Conservation (phyloP, 2,329 filamentous ascomycete species). For the Neonectria hederae region DNA sequence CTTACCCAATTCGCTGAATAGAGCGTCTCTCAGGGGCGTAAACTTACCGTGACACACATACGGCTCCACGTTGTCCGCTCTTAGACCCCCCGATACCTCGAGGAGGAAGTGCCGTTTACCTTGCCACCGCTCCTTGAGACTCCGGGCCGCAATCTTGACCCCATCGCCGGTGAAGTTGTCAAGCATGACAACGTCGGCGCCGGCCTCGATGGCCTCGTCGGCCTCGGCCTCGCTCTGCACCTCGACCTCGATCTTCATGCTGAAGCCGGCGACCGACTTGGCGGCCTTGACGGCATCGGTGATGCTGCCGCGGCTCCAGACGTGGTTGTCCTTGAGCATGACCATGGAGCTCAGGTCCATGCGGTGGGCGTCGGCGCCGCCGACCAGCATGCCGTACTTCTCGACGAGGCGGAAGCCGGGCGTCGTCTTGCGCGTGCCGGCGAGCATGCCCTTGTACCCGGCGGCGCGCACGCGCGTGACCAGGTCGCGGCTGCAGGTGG, state of each 20-base stretch:
- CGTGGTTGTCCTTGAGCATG: slow-evolving; percentile 99
- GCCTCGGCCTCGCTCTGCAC: slow-evolving; percentile 89
- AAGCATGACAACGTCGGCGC: slow-evolving; percentile 96
- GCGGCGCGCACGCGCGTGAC: slow-evolving; percentile 65
- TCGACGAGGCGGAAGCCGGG: slow-evolving; percentile 95
- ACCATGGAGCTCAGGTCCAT: slow-evolving; percentile 95
- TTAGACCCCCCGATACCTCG: slow-evolving; percentile 92
- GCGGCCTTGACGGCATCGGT: slow-evolving; percentile 85
- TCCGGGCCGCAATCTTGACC: slow-evolving; percentile 77
- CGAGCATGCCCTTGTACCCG: slow-evolving; percentile 85
- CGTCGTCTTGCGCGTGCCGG: slow-evolving; percentile 95
- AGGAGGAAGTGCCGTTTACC: slow-evolving; percentile 79
- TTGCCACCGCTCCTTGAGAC: slow-evolving; percentile 82
- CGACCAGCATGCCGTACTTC: slow-evolving; percentile 97
- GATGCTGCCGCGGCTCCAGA: slow-evolving; percentile 91
- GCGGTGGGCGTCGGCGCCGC: slow-evolving; percentile 89
- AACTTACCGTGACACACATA: slow-evolving; percentile 79
- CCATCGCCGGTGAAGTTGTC: slow-evolving; percentile 91
- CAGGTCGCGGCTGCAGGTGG: slow-evolving; percentile 71
- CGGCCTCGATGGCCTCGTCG: slow-evolving; percentile 88
- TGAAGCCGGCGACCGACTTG: slow-evolving; percentile 85
- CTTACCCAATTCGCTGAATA: neutral
- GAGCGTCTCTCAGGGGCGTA: neutral
- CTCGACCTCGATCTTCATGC: slow-evolving; percentile 95
- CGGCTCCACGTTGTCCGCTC: slow-evolving; percentile 79